A percentile compares a stretch with the other conserved stretches of the same genome.
Conservation (phyloP, 2,329 filamentous ascomycete species). For the Scytalidium lignicola region DNA sequence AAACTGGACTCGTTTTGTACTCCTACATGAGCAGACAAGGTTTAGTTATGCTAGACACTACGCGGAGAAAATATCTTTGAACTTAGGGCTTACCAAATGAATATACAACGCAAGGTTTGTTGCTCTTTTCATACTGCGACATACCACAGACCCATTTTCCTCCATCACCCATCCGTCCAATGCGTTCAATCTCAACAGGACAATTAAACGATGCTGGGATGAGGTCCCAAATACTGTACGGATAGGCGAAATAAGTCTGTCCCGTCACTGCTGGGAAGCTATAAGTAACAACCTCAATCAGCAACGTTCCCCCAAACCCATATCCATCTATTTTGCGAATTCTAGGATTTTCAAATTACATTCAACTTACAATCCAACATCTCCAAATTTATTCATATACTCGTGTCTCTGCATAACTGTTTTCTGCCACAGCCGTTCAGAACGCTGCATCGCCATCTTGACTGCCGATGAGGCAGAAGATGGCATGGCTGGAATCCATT, state of each 20-base stretch:
- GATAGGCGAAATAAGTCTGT: slow-evolving; percentile 14
- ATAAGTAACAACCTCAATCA: not conserved
- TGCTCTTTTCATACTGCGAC: slow-evolving; percentile 26
- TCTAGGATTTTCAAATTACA: not conserved
- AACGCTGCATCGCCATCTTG: slow-evolving; percentile 16
- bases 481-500: not conserved
- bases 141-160: slow-evolving; percentile 37
- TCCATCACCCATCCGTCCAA: slow-evolving; percentile 33
- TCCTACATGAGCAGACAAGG: slow-evolving; percentile 13
- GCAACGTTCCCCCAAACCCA: not conserved
- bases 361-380: slow-evolving; percentile 19
- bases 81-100: slow-evolving; percentile 27
- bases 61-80: not conserved
- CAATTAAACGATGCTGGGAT: slow-evolving; percentile 32
- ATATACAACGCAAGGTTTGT: slow-evolving; percentile 28
- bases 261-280: slow-evolving; percentile 19
- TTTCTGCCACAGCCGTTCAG: slow-evolving; percentile 22
- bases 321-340: not conserved
- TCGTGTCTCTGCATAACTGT: slow-evolving; percentile 26
- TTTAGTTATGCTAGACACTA: too few relatives aligned
- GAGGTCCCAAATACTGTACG: slow-evolving; percentile 33
- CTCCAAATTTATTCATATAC: slow-evolving; percentile 18
- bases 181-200: slow-evolving; percentile 33
- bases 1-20: slow-evolving; percentile 32
- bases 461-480: not conserved